A percentile compares a stretch with the other conserved stretches of the same genome.
These are phyloP conservation scores for Lizanozyma gosingica DNA, from an alignment of 1,139 yeast genomes.

Conservation along the genomic window DNA sequence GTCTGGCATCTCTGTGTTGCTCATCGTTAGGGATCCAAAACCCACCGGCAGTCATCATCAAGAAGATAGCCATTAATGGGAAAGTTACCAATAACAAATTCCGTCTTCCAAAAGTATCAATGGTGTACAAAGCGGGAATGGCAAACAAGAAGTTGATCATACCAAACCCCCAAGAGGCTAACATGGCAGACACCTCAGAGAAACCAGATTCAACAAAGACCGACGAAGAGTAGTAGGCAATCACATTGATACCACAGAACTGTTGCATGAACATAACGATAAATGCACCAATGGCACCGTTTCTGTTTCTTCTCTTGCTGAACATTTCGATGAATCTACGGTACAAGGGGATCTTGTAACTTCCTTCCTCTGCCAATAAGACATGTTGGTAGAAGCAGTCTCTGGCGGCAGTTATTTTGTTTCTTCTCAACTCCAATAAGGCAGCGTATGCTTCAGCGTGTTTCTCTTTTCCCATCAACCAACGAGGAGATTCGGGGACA, in stretches of 20 bases:
- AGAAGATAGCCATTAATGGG: conserved; percentile 63
- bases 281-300: conserved; percentile 75
- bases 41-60: conserved; percentile 68
- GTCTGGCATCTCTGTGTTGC: conserved; percentile 37
- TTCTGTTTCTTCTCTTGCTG: conserved; percentile 69
- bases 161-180: conserved; percentile 86
- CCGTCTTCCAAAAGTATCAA: conserved; percentile 74
- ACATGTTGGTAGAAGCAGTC: conserved; percentile 68
- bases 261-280: conserved; percentile 87
- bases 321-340: conserved; percentile 47
- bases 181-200: conserved; percentile 48
- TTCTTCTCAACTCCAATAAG: conserved; percentile 39
- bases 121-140: conserved; percentile 73
- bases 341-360: conserved; percentile 46
- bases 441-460: conserved; percentile 50
- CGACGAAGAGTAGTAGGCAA: conserved; percentile 72
- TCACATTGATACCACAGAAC: conserved; percentile 85
- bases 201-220: conserved; percentile 66
- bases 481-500: conserved; percentile 75
- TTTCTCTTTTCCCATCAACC: conserved; percentile 64
- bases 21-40: conserved; percentile 53
- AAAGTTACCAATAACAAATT: conserved; percentile 60
- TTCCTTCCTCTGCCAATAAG: conserved; percentile 56
- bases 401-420: conserved; percentile 59
- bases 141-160: conserved; percentile 75